Evolutionary conservation across 2,329 filamentous ascomycete genomes (phyloP), one percentile per base, ranked within the genome.

Genomic region (Penicillium corylophilum): DNA sequence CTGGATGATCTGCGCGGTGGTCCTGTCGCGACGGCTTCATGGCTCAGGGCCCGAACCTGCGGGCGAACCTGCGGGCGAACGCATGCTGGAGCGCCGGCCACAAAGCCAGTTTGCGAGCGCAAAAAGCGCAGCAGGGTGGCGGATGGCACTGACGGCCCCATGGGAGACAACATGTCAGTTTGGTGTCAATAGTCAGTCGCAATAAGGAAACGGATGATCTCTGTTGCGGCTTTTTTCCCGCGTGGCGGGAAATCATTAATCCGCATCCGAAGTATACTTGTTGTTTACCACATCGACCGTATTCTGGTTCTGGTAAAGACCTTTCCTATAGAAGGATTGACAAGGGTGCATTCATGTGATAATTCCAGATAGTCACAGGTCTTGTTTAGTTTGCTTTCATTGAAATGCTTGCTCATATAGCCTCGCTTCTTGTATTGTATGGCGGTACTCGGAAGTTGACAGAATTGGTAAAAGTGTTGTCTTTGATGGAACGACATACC

Each of bases 121-220:
- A 94, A 79, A 69, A 89, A 93, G 60, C 84, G 85, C 56, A 94
- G 77, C 18, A 93, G 81, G 39, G 71, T 72, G 50, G 72, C 67
- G 47, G 82, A 84, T 43, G 82, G 82, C 58, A 71, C 74, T 46
- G 65, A 68, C 39, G 70, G 64, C 61, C 68, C 72, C 49, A 71
- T 54, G 48, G 64, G 59, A 55, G 69, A 65, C 59, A 73, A 64
- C 72, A 75, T 75, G 61, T 69, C 71, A 64, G 51, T 42, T 51
- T 51, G 50, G 50, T 54, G 54, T 53, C 45, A 26, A 54, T 33
- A 48, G 28, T 33, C 41, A 29, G 28, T 33, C 41, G 29, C 45
- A 48, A 50, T 40, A 48, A 31, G 39, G 31, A 48, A 44, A 35
- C 18, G 50, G 44, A 50, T 57, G 46, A 56, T 53, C 45, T 51